Percentiles rank a stretch among this genome's conserved stretches.
These are phyloP conservation scores for Candida pseudoglaebosa DNA, from an alignment of 805 yeast species.

Conservation along the genomic window DNA sequence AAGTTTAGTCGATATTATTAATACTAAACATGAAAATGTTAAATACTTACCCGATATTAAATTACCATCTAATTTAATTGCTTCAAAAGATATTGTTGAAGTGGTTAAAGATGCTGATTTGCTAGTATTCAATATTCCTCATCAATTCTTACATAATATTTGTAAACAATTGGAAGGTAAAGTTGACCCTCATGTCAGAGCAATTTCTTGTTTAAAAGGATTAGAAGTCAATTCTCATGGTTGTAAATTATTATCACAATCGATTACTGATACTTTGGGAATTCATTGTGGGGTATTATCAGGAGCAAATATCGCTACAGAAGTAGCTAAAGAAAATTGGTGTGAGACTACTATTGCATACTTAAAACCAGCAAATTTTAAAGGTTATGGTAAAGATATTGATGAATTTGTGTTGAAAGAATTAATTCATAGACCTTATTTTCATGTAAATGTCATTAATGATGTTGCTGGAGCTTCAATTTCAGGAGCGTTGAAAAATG, in stretches of 20 bases:
- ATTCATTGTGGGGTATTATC: conserved; percentile 93
- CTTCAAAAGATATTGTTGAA: conserved; percentile 77
- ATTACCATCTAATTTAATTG: conserved; percentile 81
- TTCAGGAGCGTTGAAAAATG: conserved; percentile 96
- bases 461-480: conserved; percentile 96
- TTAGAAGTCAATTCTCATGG: conserved; percentile 84
- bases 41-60: conserved; percentile 86
- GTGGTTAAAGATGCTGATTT: conserved; percentile 82
- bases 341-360: conserved; percentile 97
- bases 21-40: conserved; percentile 87
- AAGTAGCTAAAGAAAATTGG: conserved; percentile 93
- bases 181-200: conserved; percentile 67
- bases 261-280: conserved; percentile 75
- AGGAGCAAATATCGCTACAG: conserved; percentile 97
- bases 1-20: conserved; percentile 86
- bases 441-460: conserved; percentile 89
- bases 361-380: conserved; percentile 64
- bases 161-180: conserved; percentile 74
- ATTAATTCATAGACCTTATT: conserved; percentile 94
- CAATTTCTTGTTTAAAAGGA: conserved; percentile 95
- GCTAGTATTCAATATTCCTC: conserved; percentile 92
- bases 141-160: conserved; percentile 83
- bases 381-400: conserved; percentile 65
- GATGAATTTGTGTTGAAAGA: conserved; percentile 70
- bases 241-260: conserved; percentile 75